Percentiles rank a stretch among this genome's conserved stretches.
phyloP scores from a whole-genome alignment of 768 basidiomycete genomes.

The Russula sp. region DNA sequence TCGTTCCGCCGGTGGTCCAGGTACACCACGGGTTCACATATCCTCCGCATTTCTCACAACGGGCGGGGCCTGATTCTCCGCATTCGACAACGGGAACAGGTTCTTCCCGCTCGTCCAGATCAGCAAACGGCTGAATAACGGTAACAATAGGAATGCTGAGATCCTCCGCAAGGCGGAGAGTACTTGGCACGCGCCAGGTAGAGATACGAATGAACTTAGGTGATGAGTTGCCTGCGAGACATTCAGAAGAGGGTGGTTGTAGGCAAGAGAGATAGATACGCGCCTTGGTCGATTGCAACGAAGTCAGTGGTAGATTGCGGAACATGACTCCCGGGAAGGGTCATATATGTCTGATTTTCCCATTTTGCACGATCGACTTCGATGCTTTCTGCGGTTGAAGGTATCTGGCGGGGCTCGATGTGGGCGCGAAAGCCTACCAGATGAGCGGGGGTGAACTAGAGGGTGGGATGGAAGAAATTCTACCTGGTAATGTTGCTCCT shows the following conservation, averaged over 20 bases:
- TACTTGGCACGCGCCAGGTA: slow-evolving; percentile 82
- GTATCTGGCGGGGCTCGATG: slow-evolving; percentile 85
- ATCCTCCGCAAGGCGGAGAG: slow-evolving; percentile 70
- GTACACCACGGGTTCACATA: slow-evolving; percentile 94
- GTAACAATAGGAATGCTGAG: slow-evolving; percentile 83
- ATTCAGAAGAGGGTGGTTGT: neutral
- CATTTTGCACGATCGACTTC: slow-evolving; percentile 76
- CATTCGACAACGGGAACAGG: slow-evolving; percentile 72
- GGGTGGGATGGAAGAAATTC: neutral
- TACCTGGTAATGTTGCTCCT: slow-evolving; percentile 18
- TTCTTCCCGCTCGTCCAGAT: slow-evolving; percentile 72
- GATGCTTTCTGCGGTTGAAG: slow-evolving; percentile 79
- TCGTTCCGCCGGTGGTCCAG: slow-evolving; percentile 76
- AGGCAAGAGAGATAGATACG: slow-evolving; percentile 7
- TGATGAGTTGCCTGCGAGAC: slow-evolving; percentile 68
- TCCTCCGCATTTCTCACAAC: slow-evolving; percentile 78
- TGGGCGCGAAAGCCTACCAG: slow-evolving; percentile 63
- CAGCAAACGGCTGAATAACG: slow-evolving; percentile 86
- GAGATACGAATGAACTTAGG: slow-evolving; percentile 87
- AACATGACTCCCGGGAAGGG: slow-evolving; percentile 53
- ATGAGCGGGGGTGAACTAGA: neutral
- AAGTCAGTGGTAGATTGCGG: slow-evolving; percentile 88
- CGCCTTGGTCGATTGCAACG: slow-evolving; percentile 87
- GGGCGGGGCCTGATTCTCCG: slow-evolving; percentile 65
- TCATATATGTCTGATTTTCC: slow-evolving; percentile 65